Percentiles rank a stretch among this genome's conserved stretches.
Evolutionary conservation across 352 stramenopile genomes (phyloP).

Genomic region (Globisporangium polare): DNA sequence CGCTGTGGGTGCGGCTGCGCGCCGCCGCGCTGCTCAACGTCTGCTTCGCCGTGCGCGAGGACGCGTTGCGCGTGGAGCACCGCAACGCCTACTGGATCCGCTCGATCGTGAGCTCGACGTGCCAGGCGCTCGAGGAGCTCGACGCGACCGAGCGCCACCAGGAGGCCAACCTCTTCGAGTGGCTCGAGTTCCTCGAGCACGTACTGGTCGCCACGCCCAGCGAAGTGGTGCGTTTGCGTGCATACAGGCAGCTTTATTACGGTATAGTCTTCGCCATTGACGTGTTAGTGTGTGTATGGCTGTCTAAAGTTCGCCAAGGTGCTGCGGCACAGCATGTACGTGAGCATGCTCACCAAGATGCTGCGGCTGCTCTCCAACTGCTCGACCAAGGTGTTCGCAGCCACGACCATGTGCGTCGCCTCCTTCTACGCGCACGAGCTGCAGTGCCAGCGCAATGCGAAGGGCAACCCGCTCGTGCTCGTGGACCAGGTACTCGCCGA

Average conservation of each 20-base stretch:
- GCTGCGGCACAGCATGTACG: slow-evolving; percentile 53
- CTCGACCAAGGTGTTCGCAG: slow-evolving; percentile 66
- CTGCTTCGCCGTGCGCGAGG: slow-evolving; percentile 30
- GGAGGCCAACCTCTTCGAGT: slow-evolving; percentile 47
- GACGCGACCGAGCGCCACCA: slow-evolving; percentile 35
- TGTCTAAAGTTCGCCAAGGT: slow-evolving; percentile 29
- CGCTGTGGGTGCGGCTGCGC: slow-evolving; percentile 55
- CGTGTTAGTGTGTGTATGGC: background rate
- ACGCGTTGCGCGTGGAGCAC: slow-evolving; percentile 21
- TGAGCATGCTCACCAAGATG: slow-evolving; percentile 58
- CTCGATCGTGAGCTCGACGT: slow-evolving; percentile 69
- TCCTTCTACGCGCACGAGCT: slow-evolving; percentile 56
- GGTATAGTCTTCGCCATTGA: no score
- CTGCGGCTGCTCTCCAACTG: slow-evolving; percentile 44
- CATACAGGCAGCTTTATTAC: no score
- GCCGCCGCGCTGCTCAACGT: slow-evolving; percentile 53
- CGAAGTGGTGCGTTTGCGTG: slow-evolving; percentile 21
- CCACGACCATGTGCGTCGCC: slow-evolving; percentile 50
- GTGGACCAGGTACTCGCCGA: slow-evolving; percentile 46
- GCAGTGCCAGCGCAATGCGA: slow-evolving; percentile 11
- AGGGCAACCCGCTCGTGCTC: slow-evolving; percentile 23
- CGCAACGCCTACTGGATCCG: slow-evolving; percentile 43
- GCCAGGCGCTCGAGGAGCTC: slow-evolving; percentile 58
- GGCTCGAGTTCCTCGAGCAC: slow-evolving; percentile 59
- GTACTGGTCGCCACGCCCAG: slow-evolving; percentile 40